Percentiles rank a stretch among this genome's conserved stretches.
Conservation (phyloP, 2,329 filamentous ascomycete species). For the Fusarium xylarioides region DNA sequence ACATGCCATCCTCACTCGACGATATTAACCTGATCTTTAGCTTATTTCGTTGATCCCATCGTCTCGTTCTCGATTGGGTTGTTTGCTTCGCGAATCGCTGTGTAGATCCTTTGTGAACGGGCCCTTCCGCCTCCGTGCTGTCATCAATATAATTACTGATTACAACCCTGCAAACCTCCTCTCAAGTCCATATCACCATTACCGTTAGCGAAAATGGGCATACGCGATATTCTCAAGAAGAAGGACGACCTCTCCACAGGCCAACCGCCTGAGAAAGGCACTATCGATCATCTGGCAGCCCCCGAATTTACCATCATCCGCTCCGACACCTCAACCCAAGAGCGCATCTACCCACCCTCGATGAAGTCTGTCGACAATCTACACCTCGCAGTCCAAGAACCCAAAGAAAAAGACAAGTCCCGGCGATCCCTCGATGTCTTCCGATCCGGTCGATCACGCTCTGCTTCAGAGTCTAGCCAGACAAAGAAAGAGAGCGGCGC, state of each 20-base stretch:
- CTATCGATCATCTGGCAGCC: slow-evolving; percentile 50
- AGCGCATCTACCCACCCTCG: slow-evolving; percentile 77
- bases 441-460: slow-evolving; percentile 57
- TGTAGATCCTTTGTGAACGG: slow-evolving; percentile 24
- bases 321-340: slow-evolving; percentile 82
- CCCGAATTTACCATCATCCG: slow-evolving; percentile 86
- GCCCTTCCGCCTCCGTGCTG: slow-evolving; percentile 5
- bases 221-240: slow-evolving; percentile 64
- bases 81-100: slow-evolving; percentile 17
- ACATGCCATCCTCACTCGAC: background rate
- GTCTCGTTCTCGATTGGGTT: background rate
- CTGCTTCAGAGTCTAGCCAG: slow-evolving; percentile 55
- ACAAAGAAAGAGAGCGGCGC: slow-evolving; percentile 46
- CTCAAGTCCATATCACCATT: background rate
- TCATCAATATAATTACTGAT: slow-evolving; percentile 1
- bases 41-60: background rate
- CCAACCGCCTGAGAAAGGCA: slow-evolving; percentile 49
- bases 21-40: background rate
- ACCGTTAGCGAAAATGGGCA: slow-evolving; percentile 52
- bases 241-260: slow-evolving; percentile 56
- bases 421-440: slow-evolving; percentile 59
- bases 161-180: background rate
- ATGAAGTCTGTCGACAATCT: slow-evolving; percentile 43
- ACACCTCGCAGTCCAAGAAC: slow-evolving; percentile 45
- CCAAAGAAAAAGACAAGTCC: slow-evolving; percentile 44